These are phyloP conservation scores for Xylariales sp. DNA, from an alignment of 2,329 filamentous ascomycete genomes.

Conservation along the genomic window DNA sequence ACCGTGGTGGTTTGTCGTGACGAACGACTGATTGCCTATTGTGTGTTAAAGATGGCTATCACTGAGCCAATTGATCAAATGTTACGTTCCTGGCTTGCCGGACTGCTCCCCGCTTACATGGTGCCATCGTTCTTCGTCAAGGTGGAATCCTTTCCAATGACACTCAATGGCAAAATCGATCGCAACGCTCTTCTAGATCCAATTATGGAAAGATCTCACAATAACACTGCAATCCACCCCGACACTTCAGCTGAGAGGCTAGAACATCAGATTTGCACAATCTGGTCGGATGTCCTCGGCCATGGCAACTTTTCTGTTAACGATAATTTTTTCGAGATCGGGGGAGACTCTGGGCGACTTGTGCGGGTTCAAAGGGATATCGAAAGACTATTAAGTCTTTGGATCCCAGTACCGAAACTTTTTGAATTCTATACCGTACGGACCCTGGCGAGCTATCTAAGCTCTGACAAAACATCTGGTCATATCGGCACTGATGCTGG, in stretches of 20 bases:
- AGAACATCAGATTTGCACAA: slow-evolving; percentile 14
- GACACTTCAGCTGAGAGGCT: slow-evolving; percentile 5
- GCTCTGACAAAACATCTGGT: background rate
- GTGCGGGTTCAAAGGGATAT: slow-evolving; percentile 20
- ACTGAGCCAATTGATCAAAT: slow-evolving; percentile 7
- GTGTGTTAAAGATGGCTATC: slow-evolving; percentile 8
- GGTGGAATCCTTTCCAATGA: slow-evolving; percentile 19
- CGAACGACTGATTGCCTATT: slow-evolving; percentile 25
- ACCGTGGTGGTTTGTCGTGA: slow-evolving; percentile 20
- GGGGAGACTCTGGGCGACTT: slow-evolving; percentile 20
- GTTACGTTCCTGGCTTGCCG: slow-evolving; percentile 19
- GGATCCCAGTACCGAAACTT: slow-evolving; percentile 16
- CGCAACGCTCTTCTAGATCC: slow-evolving; percentile 21
- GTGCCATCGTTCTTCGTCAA: slow-evolving; percentile 22
- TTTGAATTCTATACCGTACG: slow-evolving; percentile 23
- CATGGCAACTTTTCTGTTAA: slow-evolving; percentile 16
- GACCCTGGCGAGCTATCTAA: slow-evolving; percentile 18
- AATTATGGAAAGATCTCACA: too few species aligned
- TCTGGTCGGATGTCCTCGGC: slow-evolving; percentile 20
- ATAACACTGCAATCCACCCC: too few species aligned
- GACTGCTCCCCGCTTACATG: slow-evolving; percentile 21
- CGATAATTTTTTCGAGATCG: slow-evolving; percentile 24
- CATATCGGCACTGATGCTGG: too few species aligned
- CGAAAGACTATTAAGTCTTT: slow-evolving; percentile 15
- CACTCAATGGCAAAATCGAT: slow-evolving; percentile 20